These are phyloP conservation scores for Parastagonospora avenae DNA, from an alignment of 2,329 filamentous ascomycete species.

Conservation along the genomic window DNA sequence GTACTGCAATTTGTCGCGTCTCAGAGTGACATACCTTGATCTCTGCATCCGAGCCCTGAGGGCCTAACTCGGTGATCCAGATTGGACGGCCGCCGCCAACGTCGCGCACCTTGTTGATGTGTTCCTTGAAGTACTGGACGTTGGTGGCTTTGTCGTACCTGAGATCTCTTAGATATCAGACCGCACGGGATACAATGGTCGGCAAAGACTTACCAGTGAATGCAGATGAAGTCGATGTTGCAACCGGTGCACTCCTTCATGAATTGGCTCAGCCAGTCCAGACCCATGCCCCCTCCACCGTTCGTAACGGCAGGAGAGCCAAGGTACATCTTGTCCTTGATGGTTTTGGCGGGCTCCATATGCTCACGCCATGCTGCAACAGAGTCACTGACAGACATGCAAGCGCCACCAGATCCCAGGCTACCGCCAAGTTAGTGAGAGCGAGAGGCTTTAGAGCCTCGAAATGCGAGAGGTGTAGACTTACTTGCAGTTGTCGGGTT, in stretches of 20 bases:
- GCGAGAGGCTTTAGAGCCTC: neutral
- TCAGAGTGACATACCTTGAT: conserved; percentile 1
- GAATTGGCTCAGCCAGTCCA: conserved; percentile 35
- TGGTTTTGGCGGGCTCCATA: conserved; percentile 22
- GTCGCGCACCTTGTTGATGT: conserved; percentile 36
- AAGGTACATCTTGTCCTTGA: conserved; percentile 29
- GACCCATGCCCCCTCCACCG: conserved; percentile 21
- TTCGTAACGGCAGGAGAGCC: conserved; percentile 42
- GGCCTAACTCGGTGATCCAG: conserved; percentile 45
- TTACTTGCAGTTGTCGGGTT: conserved; percentile 40
- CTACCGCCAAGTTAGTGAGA: neutral
- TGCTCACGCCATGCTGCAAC: conserved; percentile 21
- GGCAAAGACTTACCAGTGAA: conserved; percentile 36
- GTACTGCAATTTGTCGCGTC: no score
- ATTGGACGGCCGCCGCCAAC: conserved; percentile 59
- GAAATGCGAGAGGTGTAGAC: neutral
- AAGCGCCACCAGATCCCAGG: conserved; percentile 22
- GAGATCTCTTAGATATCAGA: no score
- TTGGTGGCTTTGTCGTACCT: conserved; percentile 30
- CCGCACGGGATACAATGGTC: no score
- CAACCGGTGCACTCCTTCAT: conserved; percentile 33
- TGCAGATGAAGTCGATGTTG: conserved; percentile 40
- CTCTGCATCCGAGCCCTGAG: conserved; percentile 22
- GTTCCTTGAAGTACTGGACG: conserved; percentile 36
- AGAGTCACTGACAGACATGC: conserved; percentile 22